Evolutionary conservation across 331 rosid genomes (phyloP), one percentile per base, ranked within the genome.

Genomic region (Telfairia occidentalis): DNA sequence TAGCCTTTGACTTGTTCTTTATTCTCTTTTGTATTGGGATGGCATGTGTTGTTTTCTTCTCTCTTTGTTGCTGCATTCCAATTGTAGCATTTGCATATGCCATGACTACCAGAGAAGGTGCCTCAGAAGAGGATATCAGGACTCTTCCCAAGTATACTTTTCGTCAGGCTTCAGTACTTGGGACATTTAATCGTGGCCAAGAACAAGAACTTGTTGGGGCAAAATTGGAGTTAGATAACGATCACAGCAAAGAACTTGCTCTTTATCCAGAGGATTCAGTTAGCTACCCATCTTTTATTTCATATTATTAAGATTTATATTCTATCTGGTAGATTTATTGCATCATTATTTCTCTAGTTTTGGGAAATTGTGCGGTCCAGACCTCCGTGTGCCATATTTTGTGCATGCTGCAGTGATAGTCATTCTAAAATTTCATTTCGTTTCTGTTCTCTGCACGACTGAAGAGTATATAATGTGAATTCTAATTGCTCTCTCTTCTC

Each of bases 201-300:
- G 83, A 83, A 81, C 88, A 74, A 77, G 80, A 75, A 61, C 71
- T 54, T 78, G 69, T 73, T 18, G 59, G 55, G 26, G 71, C 83
- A 71, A 82, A 72, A 40, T 53, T 24, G 18, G 81, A 82, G 71
- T 73, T 85, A 16, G 83, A 83, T 81, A 82, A 46, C 61, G 81
- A 59, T 64, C 84, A 60, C 76, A 81, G 45, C 76, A 80, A 80
- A 35, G 91, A 89, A 73, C 78, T 89, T 78, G 83, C 77, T 80
- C 88, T 91, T 76, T 79, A 82, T 79, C 85, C 92, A 3, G 97
- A 91, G 76, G 97, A 91, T 87, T 91, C 96, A 49, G 97, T 91
- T 73, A 89, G 96, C 76, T 74, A 34, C 60, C 30, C 77, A 19
- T 48, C 55, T 71, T 83, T 48, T 70, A 79, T 71, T 70, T 73